Conservation (phyloP, 148 eudicot genomes). For the Camellia sinensis region DNA sequence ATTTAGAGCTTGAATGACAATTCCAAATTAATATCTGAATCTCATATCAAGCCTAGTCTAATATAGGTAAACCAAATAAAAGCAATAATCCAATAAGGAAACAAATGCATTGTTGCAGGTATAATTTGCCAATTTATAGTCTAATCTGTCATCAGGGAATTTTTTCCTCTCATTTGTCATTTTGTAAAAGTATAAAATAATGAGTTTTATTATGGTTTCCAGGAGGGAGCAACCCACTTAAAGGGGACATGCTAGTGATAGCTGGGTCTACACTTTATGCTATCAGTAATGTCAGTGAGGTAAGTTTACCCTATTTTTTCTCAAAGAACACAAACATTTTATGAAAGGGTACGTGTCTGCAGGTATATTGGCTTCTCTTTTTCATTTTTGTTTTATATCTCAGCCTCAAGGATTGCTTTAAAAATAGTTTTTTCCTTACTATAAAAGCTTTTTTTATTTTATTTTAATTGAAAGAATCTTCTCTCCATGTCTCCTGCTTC, state of each 20-base stretch:
- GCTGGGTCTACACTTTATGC: conserved; percentile 86
- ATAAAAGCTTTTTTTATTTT: neutral
- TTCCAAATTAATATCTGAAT: no score
- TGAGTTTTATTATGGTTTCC: conserved; percentile 14
- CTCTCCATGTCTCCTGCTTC: neutral
- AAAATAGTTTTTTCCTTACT: no score
- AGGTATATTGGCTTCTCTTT: no score
- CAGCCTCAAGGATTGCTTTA: neutral
- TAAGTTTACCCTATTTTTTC: conserved; percentile 11
- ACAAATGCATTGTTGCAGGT: neutral
- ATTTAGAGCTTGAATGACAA: no score
- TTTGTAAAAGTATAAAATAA: neutral
- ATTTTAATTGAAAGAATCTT: neutral
- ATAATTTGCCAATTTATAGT: neutral
- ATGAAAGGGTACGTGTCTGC: neutral
- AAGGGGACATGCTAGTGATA: conserved; percentile 73
- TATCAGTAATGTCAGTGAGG: conserved; percentile 83
- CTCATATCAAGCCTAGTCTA: no score
- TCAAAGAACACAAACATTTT: neutral
- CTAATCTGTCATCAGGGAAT: neutral
- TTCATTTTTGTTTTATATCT: neutral
- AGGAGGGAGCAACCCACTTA: conserved; percentile 70
- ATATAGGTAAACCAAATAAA: no score
- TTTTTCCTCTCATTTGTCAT: neutral
- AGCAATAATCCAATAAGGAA: no score